These are phyloP conservation scores for Spiromastix sp. DNA, from an alignment of 2,329 filamentous ascomycete species.

Conservation along the genomic window DNA sequence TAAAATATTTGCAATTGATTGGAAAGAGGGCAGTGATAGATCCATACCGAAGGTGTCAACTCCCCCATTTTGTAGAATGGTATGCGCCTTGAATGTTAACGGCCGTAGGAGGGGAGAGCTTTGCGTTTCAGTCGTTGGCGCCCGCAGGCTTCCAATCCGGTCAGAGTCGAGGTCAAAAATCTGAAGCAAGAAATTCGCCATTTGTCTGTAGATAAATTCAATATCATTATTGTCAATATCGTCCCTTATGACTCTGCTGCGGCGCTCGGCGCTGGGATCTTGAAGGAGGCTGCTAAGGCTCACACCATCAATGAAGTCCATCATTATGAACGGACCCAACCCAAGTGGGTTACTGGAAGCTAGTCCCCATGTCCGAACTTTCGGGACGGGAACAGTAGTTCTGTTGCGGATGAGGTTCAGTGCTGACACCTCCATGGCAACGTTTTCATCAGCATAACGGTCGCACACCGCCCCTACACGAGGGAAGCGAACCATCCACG, in stretches of 20 bases:
- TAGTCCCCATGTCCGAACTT: slow-evolving; percentile 18
- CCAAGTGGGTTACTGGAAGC: slow-evolving; percentile 18
- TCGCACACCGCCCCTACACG: slow-evolving; percentile 20
- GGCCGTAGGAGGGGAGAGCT: slow-evolving; percentile 14
- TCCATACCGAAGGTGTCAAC: slow-evolving; percentile 19
- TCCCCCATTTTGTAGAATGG: slow-evolving; percentile 22
- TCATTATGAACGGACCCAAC: slow-evolving; percentile 22
- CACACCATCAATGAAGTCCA: slow-evolving; percentile 20
- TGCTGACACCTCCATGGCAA: slow-evolving; percentile 21
- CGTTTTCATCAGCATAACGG: slow-evolving; percentile 19
- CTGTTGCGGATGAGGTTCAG: slow-evolving; percentile 16
- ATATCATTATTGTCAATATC: slow-evolving; percentile 19
- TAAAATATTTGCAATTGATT: slow-evolving; percentile 3
- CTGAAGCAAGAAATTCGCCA: slow-evolving; percentile 20
- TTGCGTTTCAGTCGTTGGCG: slow-evolving; percentile 11
- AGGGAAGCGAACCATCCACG: slow-evolving; percentile 23
- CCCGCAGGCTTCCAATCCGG: slow-evolving; percentile 18
- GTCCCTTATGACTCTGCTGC: slow-evolving; percentile 29
- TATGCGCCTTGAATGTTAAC: slow-evolving; percentile 24
- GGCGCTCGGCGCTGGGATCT: slow-evolving; percentile 29
- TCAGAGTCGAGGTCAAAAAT: slow-evolving; percentile 22
- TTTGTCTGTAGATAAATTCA: slow-evolving; percentile 18
- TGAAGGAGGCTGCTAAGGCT: slow-evolving; percentile 16
- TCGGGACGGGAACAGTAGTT: slow-evolving; percentile 20
- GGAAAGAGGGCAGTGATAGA: slow-evolving; percentile 6